Conservation (phyloP, 345 rosid genomes). For the Euphorbia tirucalli region DNA sequence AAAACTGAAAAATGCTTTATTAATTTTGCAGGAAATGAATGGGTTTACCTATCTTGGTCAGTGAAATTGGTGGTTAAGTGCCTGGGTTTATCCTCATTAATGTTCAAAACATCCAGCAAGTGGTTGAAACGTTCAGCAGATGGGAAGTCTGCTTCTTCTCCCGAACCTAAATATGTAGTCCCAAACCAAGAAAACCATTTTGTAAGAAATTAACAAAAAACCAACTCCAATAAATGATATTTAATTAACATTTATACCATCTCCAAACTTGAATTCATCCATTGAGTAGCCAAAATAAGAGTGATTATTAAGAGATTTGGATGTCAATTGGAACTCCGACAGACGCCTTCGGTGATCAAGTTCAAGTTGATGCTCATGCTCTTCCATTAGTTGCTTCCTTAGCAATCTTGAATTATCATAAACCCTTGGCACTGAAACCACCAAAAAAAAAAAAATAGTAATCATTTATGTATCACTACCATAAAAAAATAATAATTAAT, state of each 20-base stretch:
- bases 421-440: conserved; percentile 40
- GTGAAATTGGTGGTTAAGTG: conserved; percentile 41
- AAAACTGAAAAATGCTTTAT: too few species aligned
- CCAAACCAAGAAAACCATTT: not conserved
- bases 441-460: not conserved
- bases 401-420: conserved; percentile 46
- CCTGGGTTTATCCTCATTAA: conserved; percentile 44
- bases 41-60: conserved; percentile 60
- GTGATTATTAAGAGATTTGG: conserved; percentile 38
- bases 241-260: conserved; percentile 38
- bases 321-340: conserved; percentile 36
- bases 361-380: conserved; percentile 47
- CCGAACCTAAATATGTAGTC: conserved; percentile 18
- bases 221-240: too few species aligned
- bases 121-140: conserved; percentile 47
- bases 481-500: too few species aligned
- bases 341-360: conserved; percentile 45
- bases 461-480: too few species aligned
- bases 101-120: conserved; percentile 56
- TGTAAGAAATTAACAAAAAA: not conserved
- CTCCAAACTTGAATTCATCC: conserved; percentile 44
- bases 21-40: too few species aligned
- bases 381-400: conserved; percentile 48
- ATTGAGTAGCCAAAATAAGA: conserved; percentile 49
- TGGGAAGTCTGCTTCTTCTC: conserved; percentile 45